Evolutionary conservation across 1,284 basidiomycete genomes (phyloP), one percentile per base, ranked within the genome.

Genomic region (Trichosporon sp.): DNA sequence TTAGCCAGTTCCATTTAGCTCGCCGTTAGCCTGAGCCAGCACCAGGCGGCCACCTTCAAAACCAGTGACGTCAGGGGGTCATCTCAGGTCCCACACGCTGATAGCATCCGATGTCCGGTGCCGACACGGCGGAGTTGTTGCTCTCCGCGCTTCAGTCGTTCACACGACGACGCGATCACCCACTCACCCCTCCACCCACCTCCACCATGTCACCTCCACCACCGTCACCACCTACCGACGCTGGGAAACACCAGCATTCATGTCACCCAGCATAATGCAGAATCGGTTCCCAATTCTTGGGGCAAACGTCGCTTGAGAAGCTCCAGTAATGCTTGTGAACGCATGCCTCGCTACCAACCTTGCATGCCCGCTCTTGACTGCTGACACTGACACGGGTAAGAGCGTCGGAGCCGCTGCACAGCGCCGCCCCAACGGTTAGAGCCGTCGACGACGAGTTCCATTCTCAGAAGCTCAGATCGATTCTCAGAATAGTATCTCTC

Each of bases 71-170:
- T 54, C 51, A 54, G 11, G 14, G 43, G 10, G 14, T 5, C 14
- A 16, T 46, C n/a, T 46, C 14, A 46, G 43, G 43, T 46, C 43
- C 43, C 14, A 54, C 51, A 54, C 51, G 51, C 51, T 54, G 51
- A 54, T 54, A 54, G 51, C 51, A 54, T 54, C 51, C 51, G 51
- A 54, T 54, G 51, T 54, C 51, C 51, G 51, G 51, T 54, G 51
- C 51, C 51, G 51, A 21, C 51, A 16, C 51, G 51, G 51, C 51
- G 51, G 51, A 54, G 14, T 54, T 21, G 51, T 10, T 26, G 21
- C 51, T 54, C n/a, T 54, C 51, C 51, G 21, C 21, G 19, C 51
- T 10, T 26, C 51, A 37, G n/a, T 11, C 51, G 51, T 54, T 54
- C 21, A 19, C 21, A 19, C 21, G 19, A 54, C 51, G 19, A 21